Conservation (phyloP, 2,329 filamentous ascomycete genomes). For the Xylariaceae sp. region DNA sequence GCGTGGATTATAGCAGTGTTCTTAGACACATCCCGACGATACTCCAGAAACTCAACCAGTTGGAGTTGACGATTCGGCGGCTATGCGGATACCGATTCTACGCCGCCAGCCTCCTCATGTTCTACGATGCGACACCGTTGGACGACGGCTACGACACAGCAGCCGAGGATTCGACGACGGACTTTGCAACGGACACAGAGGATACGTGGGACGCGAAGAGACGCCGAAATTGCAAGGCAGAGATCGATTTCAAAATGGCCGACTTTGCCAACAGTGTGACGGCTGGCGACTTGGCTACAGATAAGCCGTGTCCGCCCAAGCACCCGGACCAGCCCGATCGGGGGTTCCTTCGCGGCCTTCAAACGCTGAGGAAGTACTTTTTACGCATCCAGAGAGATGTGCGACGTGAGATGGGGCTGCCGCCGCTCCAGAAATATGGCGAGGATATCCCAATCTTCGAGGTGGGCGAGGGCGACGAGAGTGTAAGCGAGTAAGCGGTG, state of each 20-base stretch:
- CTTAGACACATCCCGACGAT: constrained; percentile 83
- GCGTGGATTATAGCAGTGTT: constrained; percentile 72
- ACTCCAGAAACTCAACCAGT: constrained; percentile 71
- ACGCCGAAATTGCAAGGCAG: constrained; percentile 46
- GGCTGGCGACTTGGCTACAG: constrained; percentile 64
- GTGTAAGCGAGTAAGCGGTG: constrained; percentile 24
- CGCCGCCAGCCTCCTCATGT: constrained; percentile 87
- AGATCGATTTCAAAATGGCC: constrained; percentile 92
- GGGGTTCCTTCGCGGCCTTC: constrained; percentile 81
- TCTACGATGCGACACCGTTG: constrained; percentile 81
- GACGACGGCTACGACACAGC: constrained; percentile 47
- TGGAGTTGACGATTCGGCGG: constrained; percentile 76
- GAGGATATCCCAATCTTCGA: constrained; percentile 18
- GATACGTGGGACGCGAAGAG: constrained; percentile 36
- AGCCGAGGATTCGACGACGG: constrained; percentile 53
- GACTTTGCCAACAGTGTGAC: constrained; percentile 98
- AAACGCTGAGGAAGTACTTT: constrained; percentile 77
- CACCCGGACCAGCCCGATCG: constrained; percentile 77
- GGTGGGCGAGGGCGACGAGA: constrained; percentile 24
- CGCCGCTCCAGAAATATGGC: constrained; percentile 15
- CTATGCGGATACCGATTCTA: constrained; percentile 90
- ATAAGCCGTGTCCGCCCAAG: constrained; percentile 69
- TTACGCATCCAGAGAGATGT: constrained; percentile 80
- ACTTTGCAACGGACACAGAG: constrained; percentile 54
- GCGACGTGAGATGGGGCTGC: constrained; percentile 45